Conservation (phyloP, 305 asterid genomes). For the Solanum hybrid region DNA sequence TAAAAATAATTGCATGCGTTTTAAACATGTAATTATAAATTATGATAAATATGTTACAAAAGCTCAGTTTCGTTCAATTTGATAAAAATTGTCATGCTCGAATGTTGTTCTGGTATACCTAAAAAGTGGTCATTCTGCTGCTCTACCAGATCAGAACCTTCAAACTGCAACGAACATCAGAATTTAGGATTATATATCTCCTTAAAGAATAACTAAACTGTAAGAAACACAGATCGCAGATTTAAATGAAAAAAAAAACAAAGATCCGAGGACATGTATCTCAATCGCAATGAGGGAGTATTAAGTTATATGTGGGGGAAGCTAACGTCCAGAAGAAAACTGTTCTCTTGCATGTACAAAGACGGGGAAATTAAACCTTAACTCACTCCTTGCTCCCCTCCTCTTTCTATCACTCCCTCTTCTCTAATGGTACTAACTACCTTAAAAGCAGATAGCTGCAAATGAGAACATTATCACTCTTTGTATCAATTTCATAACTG, state of each 20-base stretch:
- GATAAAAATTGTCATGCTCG: neutral
- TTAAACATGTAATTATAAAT: neutral
- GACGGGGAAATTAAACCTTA: neutral
- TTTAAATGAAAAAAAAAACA: fast-evolving
- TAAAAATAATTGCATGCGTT: neutral
- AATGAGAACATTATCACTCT: neutral
- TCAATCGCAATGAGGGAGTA: neutral
- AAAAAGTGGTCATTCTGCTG: constrained; percentile 70
- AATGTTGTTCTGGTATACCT: constrained; percentile 25
- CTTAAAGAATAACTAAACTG: neutral
- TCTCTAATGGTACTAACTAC: neutral
- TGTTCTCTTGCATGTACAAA: neutral
- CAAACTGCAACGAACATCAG: constrained; percentile 45
- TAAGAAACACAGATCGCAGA: neutral
- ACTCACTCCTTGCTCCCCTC: neutral
- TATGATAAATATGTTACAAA: neutral
- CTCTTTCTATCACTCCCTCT: neutral
- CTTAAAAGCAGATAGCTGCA: neutral
- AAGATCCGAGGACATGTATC: neutral
- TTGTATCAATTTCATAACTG: neutral
- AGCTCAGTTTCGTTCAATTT: neutral
- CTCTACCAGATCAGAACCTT: constrained; percentile 63
- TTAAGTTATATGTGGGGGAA: neutral
- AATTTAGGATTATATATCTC: neutral
- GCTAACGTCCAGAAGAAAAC: neutral